Evolutionary conservation across 2,329 filamentous ascomycete species (phyloP).

Genomic region (Parafenestella ontariensis): DNA sequence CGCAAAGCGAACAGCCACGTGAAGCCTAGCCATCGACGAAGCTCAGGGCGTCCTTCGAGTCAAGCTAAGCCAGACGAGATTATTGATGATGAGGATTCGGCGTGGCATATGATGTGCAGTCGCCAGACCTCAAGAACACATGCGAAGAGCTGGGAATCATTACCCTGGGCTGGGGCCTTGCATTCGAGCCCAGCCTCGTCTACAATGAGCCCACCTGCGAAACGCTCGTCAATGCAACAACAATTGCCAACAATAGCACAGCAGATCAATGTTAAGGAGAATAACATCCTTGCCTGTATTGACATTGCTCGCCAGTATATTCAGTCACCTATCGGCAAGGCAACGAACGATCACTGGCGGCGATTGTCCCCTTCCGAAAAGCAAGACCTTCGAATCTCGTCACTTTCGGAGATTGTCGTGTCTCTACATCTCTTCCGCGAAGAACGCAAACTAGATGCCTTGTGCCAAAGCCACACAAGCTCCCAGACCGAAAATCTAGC

Average conservation of each 20-base stretch:
- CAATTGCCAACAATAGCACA: constrained; percentile 24
- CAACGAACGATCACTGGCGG: constrained; percentile 59
- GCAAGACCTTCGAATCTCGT: constrained; percentile 57
- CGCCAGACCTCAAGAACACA: constrained; percentile 33
- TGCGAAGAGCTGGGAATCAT: constrained; percentile 40
- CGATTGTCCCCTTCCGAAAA: constrained; percentile 57
- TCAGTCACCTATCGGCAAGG: constrained; percentile 44
- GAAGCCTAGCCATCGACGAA: constrained; percentile 31
- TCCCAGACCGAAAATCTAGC: constrained; percentile 63
- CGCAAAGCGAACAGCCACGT: constrained; percentile 25
- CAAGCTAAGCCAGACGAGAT: constrained; percentile 32
- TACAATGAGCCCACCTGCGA: constrained; percentile 32
- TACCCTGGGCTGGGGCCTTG: constrained; percentile 46
- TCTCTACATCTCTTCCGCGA: constrained; percentile 87
- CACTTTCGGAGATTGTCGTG: constrained; percentile 70
- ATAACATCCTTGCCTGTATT: constrained; percentile 35
- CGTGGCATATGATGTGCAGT: constrained; percentile 45
- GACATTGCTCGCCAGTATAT: constrained; percentile 44
- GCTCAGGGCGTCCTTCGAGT: constrained; percentile 28
- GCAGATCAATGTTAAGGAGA: constrained; percentile 39
- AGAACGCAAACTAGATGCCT: constrained; percentile 81
- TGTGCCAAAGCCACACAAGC: constrained; percentile 57
- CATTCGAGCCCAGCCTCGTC: constrained; percentile 32
- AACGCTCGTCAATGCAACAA: constrained; percentile 20
- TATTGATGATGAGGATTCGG: constrained; percentile 33